Percentiles rank a stretch among this genome's conserved stretches.
phyloP scores from a whole-genome alignment of 2,329 filamentous ascomycete species.

The Cladosporium sp. region DNA sequence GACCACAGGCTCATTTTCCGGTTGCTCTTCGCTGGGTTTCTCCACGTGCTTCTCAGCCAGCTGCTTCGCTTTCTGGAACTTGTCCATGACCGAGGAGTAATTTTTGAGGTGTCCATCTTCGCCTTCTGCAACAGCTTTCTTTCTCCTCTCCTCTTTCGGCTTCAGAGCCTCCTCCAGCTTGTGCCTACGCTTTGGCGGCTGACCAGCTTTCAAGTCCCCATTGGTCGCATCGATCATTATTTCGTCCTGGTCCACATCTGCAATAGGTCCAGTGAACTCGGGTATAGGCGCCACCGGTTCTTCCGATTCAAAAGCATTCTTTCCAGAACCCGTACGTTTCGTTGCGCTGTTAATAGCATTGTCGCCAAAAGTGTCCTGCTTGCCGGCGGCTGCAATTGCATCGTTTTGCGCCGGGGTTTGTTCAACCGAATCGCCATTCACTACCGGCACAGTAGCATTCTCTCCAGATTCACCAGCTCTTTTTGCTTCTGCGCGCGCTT shows the following conservation, averaged over 20 bases:
- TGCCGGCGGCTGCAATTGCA: not conserved
- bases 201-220: not conserved
- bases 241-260: constrained; percentile 12
- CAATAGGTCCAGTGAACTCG: constrained; percentile 10
- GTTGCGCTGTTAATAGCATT: not conserved
- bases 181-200: constrained; percentile 53
- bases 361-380: not conserved
- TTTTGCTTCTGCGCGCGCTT: constrained; percentile 31
- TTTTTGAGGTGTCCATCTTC: constrained; percentile 36
- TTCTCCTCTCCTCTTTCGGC: constrained; percentile 33
- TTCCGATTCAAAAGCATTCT: not conserved
- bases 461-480: constrained; percentile 14
- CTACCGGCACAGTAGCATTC: not conserved
- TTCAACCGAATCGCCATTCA: not conserved
- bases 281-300: not conserved
- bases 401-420: not conserved
- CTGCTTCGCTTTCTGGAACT: constrained; percentile 47
- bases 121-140: constrained; percentile 33
- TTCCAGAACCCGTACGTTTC: not conserved
- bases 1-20: constrained; percentile 32
- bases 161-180: constrained; percentile 40
- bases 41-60: constrained; percentile 30
- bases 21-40: not conserved
- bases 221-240: constrained; percentile 16
- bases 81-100: constrained; percentile 44